Conservation (phyloP, 306 rosid genomes). For the Potentilla sterilis region DNA sequence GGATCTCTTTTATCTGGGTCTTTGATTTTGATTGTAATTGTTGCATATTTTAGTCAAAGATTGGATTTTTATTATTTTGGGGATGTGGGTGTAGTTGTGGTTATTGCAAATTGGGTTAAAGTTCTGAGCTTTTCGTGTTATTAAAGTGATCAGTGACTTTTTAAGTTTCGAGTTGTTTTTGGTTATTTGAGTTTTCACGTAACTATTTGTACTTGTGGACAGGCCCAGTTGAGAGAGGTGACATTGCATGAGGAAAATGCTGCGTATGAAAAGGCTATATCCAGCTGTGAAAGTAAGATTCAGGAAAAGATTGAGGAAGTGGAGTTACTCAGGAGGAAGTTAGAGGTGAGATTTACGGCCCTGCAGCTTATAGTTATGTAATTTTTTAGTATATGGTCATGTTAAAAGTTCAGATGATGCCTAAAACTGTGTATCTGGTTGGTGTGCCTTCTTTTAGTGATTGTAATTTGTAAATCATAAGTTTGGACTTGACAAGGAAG, state of each 20-base stretch:
- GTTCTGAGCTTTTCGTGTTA: not conserved
- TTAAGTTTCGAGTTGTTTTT: not conserved
- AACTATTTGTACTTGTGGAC: conserved; percentile 1
- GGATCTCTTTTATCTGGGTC: not conserved
- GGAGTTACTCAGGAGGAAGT: conserved; percentile 44
- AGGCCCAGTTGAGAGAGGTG: conserved; percentile 85
- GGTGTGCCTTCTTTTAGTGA: not conserved
- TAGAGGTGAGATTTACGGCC: conserved; percentile 48
- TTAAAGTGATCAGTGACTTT: not conserved
- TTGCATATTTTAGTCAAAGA: not conserved
- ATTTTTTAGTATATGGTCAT: not conserved
- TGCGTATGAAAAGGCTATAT: conserved; percentile 61
- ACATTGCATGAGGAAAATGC: conserved; percentile 76
- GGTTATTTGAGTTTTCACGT: not conserved
- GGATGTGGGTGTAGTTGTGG: not conserved
- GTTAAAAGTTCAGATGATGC: not conserved
- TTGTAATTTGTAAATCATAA: not conserved
- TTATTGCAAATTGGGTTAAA: not conserved
- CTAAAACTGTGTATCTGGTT: not conserved
- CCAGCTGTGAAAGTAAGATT: conserved; percentile 58
- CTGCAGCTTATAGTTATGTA: not conserved
- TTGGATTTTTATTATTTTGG: not conserved
- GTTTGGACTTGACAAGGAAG: not conserved
- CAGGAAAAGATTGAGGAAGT: conserved; percentile 67
- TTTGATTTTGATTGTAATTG: not conserved